These are phyloP conservation scores for Pseudogymnoascus pannorum DNA, from an alignment of 2,329 filamentous ascomycete species.

Conservation along the genomic window DNA sequence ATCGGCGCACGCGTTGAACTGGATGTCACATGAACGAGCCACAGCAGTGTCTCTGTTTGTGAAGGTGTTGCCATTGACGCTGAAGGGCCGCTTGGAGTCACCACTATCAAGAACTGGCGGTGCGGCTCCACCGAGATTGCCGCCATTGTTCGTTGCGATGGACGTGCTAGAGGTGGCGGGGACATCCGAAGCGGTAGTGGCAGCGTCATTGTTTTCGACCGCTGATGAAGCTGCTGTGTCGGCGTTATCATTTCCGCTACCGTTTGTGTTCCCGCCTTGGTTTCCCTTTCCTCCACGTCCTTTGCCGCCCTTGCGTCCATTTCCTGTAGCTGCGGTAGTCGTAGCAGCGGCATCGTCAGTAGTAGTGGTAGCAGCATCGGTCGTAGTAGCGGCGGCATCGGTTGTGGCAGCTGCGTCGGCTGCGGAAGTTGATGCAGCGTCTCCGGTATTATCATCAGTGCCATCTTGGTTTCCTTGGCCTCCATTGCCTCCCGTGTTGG, in stretches of 20 bases:
- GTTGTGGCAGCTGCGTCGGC: constrained; percentile 7
- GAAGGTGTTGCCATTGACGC: constrained; percentile 50
- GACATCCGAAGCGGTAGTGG: background rate
- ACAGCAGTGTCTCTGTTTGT: constrained; percentile 46
- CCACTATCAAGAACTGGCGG: constrained; percentile 44
- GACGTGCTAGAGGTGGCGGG: background rate
- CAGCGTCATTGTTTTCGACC: background rate
- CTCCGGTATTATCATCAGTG: background rate
- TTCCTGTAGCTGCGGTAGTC: background rate
- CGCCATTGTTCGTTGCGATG: background rate
- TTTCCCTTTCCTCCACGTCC: background rate
- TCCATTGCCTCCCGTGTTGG: background rate
- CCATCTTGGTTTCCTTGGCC: background rate
- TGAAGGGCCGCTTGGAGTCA: constrained; percentile 44
- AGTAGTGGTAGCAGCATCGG: background rate
- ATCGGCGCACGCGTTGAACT: constrained; percentile 54
- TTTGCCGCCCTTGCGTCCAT: background rate
- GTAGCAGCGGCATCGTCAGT: constrained; percentile 8
- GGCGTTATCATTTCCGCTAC: background rate
- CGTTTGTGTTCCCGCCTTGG: background rate
- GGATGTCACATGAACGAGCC: constrained; percentile 54
- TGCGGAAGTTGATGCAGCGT: background rate
- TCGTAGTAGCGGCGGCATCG: constrained; percentile 7
- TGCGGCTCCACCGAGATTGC: constrained; percentile 41
- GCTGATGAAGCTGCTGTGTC: background rate